Conservation (phyloP, 495 filamentous ascomycete genomes). For the Neurospora africana region DNA sequence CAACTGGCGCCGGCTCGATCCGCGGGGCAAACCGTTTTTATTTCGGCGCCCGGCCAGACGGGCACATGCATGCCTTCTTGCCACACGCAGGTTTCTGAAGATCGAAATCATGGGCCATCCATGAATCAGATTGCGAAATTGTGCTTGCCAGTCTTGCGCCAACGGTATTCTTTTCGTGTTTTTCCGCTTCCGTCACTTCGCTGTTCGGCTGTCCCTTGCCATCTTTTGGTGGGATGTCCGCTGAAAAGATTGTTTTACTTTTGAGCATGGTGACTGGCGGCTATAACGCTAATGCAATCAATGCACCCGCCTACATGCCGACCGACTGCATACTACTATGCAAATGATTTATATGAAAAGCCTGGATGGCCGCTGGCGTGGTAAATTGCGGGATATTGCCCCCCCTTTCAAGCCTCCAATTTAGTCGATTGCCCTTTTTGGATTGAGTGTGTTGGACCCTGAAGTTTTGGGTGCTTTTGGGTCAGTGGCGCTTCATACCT, state of each 20-base stretch:
- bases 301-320: not conserved
- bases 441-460: not conserved
- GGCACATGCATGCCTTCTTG: not conserved
- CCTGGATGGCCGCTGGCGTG: too few species aligned
- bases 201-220: too few species aligned
- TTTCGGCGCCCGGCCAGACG: slow-evolving; percentile 6
- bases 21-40: slow-evolving; percentile 20
- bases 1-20: slow-evolving; percentile 14
- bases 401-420: not conserved
- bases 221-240: too few species aligned
- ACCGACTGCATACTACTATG: not conserved
- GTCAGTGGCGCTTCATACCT: not conserved
- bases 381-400: too few species aligned
- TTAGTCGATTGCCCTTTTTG: not conserved
- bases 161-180: too few species aligned
- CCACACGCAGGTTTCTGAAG: not conserved
- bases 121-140: not conserved
- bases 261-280: not conserved
- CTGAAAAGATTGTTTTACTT: not conserved
- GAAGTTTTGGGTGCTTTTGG: not conserved
- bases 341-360: not conserved
- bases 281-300: not conserved
- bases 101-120: not conserved
- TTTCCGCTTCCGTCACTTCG: too few species aligned
- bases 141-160: not conserved